These are phyloP conservation scores for Leccinum broughii DNA, from an alignment of 768 basidiomycete genomes.

Conservation along the genomic window DNA sequence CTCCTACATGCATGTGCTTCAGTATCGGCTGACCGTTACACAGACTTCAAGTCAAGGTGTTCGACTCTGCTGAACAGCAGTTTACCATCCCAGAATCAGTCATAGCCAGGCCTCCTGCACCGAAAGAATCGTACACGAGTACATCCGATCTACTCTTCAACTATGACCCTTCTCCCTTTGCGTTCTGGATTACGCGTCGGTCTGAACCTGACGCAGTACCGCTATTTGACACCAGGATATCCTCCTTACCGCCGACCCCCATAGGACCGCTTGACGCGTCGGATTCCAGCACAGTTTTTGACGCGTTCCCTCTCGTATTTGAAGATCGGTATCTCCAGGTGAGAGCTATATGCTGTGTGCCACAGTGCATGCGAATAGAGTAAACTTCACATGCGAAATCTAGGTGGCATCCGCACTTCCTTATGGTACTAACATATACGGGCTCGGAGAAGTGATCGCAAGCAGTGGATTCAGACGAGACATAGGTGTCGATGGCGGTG, in stretches of 20 bases:
- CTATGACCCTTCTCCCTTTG: slow-evolving; percentile 61
- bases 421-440: slow-evolving; percentile 67
- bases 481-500: slow-evolving; percentile 46
- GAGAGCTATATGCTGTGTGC: not conserved
- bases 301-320: slow-evolving; percentile 69
- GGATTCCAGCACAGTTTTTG: slow-evolving; percentile 54
- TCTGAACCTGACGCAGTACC: slow-evolving; percentile 52
- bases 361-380: not conserved
- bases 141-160: slow-evolving; percentile 68
- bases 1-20: not conserved
- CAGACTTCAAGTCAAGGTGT: slow-evolving; percentile 68
- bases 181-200: slow-evolving; percentile 76
- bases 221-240: slow-evolving; percentile 67
- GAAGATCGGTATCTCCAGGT: slow-evolving; percentile 80
- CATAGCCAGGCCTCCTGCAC: slow-evolving; percentile 41
- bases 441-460: slow-evolving; percentile 70
- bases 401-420: slow-evolving; percentile 68
- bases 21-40: not conserved
- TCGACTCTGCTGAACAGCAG: slow-evolving; percentile 57
- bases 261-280: slow-evolving; percentile 48
- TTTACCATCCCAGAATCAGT: slow-evolving; percentile 62
- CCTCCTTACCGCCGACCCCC: slow-evolving; percentile 59
- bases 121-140: slow-evolving; percentile 34
- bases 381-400: not conserved
- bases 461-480: slow-evolving; percentile 67